Percentiles rank a stretch among this genome's conserved stretches.
These are phyloP conservation scores for Begonia fuchsioides DNA, from an alignment of 306 rosid species.

Conservation along the genomic window DNA sequence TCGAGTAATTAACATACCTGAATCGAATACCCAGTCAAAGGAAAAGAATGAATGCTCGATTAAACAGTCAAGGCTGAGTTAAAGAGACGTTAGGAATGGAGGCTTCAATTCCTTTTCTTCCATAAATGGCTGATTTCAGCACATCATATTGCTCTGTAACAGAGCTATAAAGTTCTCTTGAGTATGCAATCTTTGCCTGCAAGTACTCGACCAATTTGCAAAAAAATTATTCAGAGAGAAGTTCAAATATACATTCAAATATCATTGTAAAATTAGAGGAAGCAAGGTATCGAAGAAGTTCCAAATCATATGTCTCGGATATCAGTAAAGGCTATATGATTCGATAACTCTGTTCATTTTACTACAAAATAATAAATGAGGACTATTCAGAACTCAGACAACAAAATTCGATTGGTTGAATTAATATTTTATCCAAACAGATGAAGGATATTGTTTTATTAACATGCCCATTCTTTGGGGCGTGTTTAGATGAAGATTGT, in stretches of 20 bases:
- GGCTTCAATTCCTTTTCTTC: conserved; percentile 48
- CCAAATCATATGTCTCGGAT: not conserved
- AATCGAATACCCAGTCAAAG: too few relatives aligned
- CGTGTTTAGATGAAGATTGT: not conserved
- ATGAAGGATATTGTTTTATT: not conserved
- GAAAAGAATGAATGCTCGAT: too few relatives aligned
- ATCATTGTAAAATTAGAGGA: not conserved
- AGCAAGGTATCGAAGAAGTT: not conserved
- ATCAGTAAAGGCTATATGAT: not conserved
- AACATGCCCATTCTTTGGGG: conserved; percentile 6
- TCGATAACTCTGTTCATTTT: not conserved
- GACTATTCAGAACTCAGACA: not conserved
- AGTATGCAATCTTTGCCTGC: conserved; percentile 60
- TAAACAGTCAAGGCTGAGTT: conserved; percentile 76
- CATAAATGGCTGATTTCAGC: conserved; percentile 61
- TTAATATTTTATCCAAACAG: too few relatives aligned
- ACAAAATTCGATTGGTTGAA: not conserved
- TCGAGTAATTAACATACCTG: too few relatives aligned
- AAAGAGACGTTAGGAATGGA: conserved; percentile 49
- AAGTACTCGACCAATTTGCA: conserved; percentile 11
- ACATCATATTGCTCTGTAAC: conserved; percentile 68
- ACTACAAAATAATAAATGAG: not conserved
- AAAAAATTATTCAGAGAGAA: conserved; percentile 3
- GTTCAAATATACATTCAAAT: not conserved
- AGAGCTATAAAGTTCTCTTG: conserved; percentile 40